Conservation (phyloP, 148 eudicot genomes). For the Mesembryanthemum crystallinum region DNA sequence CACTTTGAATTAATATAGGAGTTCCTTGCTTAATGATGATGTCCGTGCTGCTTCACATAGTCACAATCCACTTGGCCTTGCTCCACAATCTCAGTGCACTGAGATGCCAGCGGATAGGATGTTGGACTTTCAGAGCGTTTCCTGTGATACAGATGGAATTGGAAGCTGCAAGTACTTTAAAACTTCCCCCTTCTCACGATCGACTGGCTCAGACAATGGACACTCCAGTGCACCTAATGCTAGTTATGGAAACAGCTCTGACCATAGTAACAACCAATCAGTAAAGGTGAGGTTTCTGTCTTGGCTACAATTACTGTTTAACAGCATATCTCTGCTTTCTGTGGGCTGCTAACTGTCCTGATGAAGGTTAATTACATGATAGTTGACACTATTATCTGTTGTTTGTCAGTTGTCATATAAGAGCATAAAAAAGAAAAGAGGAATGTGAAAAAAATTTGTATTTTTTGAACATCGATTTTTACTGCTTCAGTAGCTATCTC, state of each 20-base stretch:
- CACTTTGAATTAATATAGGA: constrained; percentile 37
- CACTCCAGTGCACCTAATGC: constrained; percentile 14
- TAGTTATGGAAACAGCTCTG: constrained; percentile 24
- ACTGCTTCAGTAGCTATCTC: background rate
- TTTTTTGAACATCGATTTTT: no score
- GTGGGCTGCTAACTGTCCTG: background rate
- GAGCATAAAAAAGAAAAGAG: background rate
- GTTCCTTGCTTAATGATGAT: constrained; percentile 59
- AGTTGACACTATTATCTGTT: background rate
- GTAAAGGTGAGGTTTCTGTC: constrained; percentile 52
- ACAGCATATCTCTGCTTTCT: background rate
- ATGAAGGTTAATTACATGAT: background rate
- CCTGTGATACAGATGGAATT: constrained; percentile 30
- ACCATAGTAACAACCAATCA: constrained; percentile 23
- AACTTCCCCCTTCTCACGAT: constrained; percentile 36
- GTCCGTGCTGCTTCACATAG: constrained; percentile 18
- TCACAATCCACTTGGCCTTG: constrained; percentile 28
- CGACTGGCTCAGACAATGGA: constrained; percentile 24
- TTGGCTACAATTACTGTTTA: background rate
- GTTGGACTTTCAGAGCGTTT: constrained; percentile 24
- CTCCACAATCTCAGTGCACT: constrained; percentile 33
- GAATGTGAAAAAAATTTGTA: background rate
- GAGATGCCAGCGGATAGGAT: constrained; percentile 32
- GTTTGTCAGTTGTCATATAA: no score
- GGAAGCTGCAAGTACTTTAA: constrained; percentile 34